phyloP scores from a whole-genome alignment of 495 filamentous ascomycete genomes.

The Talaromyces nanjingensis region DNA sequence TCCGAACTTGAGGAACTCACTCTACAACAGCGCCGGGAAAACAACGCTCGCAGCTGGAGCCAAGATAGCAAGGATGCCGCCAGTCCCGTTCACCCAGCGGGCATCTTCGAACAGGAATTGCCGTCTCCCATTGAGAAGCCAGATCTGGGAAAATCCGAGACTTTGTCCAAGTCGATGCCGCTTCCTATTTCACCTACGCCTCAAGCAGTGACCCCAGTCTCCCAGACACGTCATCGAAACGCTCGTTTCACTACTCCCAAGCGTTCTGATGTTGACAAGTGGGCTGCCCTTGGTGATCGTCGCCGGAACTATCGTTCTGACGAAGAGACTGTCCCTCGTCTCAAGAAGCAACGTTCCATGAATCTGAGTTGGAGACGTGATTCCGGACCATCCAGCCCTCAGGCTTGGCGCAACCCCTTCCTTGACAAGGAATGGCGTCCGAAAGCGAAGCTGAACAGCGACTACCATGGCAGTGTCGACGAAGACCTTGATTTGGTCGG shows the following conservation, averaged over 20 bases:
- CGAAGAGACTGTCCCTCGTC: conserved; percentile 30
- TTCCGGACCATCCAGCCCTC: conserved; percentile 45
- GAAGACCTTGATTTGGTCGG: conserved; percentile 86
- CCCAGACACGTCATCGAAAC: not conserved
- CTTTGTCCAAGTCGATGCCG: conserved; percentile 1
- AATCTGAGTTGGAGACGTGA: conserved; percentile 36
- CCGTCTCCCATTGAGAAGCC: conserved; percentile 24
- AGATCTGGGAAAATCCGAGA: not conserved
- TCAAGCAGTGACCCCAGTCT: not conserved
- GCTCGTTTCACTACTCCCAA: conserved; percentile 46
- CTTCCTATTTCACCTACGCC: not conserved
- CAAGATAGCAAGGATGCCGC: conserved; percentile 56
- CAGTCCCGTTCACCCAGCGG: conserved; percentile 18
- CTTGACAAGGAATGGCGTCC: conserved; percentile 61
- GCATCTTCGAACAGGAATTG: conserved; percentile 38
- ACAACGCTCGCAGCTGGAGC: conserved; percentile 76
- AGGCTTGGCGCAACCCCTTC: conserved; percentile 32
- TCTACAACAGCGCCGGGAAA: conserved; percentile 56
- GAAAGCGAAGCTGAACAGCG: conserved; percentile 24
- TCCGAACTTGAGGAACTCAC: conserved; percentile 51
- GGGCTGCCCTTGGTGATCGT: conserved; percentile 76
- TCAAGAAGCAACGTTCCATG: conserved; percentile 33
- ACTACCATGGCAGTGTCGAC: conserved; percentile 52
- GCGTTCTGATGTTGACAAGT: conserved; percentile 65
- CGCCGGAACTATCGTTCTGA: conserved; percentile 57